Percentiles rank a stretch among this genome's conserved stretches.
phyloP scores from a whole-genome alignment of 108 stramenopile genomes.

The Nitzschia sp. region DNA sequence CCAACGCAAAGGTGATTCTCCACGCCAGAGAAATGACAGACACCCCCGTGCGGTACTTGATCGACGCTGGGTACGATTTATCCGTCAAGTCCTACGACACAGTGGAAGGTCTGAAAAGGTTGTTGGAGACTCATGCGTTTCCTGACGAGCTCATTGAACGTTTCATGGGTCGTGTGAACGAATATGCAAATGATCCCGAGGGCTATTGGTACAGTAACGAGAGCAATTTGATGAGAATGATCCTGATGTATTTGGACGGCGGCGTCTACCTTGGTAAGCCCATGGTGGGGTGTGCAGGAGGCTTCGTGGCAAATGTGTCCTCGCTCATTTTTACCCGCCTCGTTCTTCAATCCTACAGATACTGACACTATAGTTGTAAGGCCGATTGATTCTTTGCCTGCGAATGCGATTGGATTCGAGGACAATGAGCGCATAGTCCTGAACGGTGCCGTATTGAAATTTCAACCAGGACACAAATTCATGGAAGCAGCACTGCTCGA shows the following conservation, averaged over 20 bases:
- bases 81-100: not conserved
- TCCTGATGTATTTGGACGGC: not conserved
- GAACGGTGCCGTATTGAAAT: not conserved
- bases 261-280: not conserved
- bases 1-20: not conserved
- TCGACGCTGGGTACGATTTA: not conserved
- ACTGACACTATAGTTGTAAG: not conserved
- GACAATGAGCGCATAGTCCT: not conserved
- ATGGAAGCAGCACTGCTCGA: not conserved
- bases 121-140: not conserved
- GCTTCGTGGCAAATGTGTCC: not conserved
- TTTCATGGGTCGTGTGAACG: not conserved
- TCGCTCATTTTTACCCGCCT: not conserved
- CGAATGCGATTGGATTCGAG: not conserved
- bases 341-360: not conserved
- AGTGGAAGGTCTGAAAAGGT: not conserved
- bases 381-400: not conserved
- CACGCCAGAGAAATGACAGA: not conserved
- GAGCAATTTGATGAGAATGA: not conserved
- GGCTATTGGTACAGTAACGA: not conserved
- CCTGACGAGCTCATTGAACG: not conserved
- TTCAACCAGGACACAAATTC: not conserved
- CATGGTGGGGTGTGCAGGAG: not conserved
- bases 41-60: not conserved
- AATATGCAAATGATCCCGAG: not conserved